Evolutionary conservation across 202 grass and related monocot genomes (phyloP).

Genomic region (Carex sylvatica): DNA sequence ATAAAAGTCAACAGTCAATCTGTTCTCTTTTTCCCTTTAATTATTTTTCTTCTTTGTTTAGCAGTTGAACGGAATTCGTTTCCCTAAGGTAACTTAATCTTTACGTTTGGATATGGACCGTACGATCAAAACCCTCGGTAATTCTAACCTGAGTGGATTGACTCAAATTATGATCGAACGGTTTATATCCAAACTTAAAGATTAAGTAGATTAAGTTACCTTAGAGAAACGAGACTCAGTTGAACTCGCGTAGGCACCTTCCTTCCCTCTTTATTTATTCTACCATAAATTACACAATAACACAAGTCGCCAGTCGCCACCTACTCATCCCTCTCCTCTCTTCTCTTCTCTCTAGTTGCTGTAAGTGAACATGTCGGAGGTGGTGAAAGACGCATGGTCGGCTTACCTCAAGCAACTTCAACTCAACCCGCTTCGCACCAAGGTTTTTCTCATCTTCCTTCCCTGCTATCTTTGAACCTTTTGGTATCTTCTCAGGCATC

Average conservation of each 20-base stretch:
- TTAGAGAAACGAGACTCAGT: too few relatives aligned
- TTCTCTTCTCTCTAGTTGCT: not conserved
- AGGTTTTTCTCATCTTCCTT: slow-evolving; percentile 26
- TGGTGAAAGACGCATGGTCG: slow-evolving; percentile 55
- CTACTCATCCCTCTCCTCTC: not conserved
- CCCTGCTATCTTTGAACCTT: not conserved
- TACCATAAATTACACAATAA: not conserved
- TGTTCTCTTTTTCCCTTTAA: not conserved
- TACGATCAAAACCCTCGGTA: too few relatives aligned
- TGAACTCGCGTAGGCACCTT: too few relatives aligned
- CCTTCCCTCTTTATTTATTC: not conserved
- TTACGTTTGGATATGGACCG: too few relatives aligned
- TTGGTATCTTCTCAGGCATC: not conserved
- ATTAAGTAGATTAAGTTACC: too few relatives aligned
- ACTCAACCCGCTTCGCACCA: slow-evolving; percentile 74
- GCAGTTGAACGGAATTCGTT: not conserved
- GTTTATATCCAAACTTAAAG: too few relatives aligned
- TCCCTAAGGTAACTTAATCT: too few relatives aligned
- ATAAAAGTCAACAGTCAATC: not conserved
- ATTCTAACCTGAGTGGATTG: too few relatives aligned
- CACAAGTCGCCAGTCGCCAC: not conserved
- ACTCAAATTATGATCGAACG: too few relatives aligned
- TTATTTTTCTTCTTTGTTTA: not conserved
- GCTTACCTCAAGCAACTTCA: slow-evolving; percentile 79
- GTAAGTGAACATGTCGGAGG: slow-evolving; percentile 54